These are phyloP conservation scores for Lentinula lateritia DNA, from an alignment of 768 basidiomycete species.

Conservation along the genomic window DNA sequence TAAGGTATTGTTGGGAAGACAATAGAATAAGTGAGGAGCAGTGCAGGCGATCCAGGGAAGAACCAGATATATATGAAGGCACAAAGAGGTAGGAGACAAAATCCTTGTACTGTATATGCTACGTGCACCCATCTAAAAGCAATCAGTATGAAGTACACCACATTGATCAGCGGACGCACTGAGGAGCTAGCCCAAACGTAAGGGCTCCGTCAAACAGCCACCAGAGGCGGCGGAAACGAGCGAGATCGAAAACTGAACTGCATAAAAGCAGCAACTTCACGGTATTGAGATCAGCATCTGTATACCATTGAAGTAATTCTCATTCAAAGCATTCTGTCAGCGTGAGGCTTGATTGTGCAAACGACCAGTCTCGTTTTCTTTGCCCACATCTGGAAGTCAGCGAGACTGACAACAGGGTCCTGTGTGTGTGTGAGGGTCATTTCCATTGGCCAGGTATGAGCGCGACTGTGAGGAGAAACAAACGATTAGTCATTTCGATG, in stretches of 20 bases:
- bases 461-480: neutral
- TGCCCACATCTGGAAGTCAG: neutral
- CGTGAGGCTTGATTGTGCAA: conserved; percentile 1
- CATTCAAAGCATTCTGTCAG: neutral
- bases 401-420: neutral
- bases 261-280: no score
- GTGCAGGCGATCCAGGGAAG: conserved; percentile 64
- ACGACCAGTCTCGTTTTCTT: conserved; percentile 2
- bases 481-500: neutral
- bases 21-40: no score
- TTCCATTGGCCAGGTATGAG: neutral
- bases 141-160: conserved; percentile 11
- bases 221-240: no score
- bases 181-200: conserved; percentile 83
- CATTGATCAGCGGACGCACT: conserved; percentile 46
- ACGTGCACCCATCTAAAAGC: conserved; percentile 78
- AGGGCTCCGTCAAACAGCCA: no score
- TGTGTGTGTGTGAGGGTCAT: neutral
- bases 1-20: no score
- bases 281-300: neutral
- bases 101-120: conserved; percentile 72
- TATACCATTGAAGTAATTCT: neutral
- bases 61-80: conserved; percentile 88
- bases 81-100: conserved; percentile 79
- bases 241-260: no score